Percentiles rank a stretch among this genome's conserved stretches.
Conservation (phyloP, 2,329 filamentous ascomycete species). For the Xylariaceae sp. region DNA sequence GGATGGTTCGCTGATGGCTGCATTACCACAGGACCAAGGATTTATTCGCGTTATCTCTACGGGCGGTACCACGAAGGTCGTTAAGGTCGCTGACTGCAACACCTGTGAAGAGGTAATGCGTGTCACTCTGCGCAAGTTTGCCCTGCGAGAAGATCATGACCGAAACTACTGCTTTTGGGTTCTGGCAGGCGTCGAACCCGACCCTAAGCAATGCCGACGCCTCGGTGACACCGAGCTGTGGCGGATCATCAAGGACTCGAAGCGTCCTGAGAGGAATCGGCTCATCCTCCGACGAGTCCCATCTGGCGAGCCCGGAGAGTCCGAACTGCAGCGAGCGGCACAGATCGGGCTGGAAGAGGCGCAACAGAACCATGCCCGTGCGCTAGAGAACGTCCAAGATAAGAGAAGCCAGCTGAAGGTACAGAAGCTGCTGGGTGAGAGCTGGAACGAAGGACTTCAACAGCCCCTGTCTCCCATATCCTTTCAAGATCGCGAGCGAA, state of each 20-base stretch:
- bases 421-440: conserved; percentile 83
- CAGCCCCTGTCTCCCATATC: conserved; percentile 83
- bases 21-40: conserved; percentile 78
- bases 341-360: conserved; percentile 86
- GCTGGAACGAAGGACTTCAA: conserved; percentile 73
- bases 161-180: conserved; percentile 98
- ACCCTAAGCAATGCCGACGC: conserved; percentile 74
- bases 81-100: conserved; percentile 88
- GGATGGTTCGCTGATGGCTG: conserved; percentile 81
- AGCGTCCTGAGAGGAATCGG: conserved; percentile 80
- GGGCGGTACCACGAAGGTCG: conserved; percentile 84
- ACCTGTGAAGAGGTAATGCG: conserved; percentile 91
- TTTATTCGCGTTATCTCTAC: conserved; percentile 92
- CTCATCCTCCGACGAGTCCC: conserved; percentile 92
- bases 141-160: conserved; percentile 83
- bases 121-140: conserved; percentile 82
- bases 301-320: conserved; percentile 79
- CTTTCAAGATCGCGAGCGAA: conserved; percentile 64
- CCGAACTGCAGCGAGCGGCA: conserved; percentile 82
- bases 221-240: conserved; percentile 84
- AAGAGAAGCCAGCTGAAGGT: conserved; percentile 82
- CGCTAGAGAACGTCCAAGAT: conserved; percentile 58
- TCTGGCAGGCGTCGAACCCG: conserved; percentile 77
- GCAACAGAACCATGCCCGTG: conserved; percentile 64
- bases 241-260: conserved; percentile 83